Evolutionary conservation across 768 basidiomycete species (phyloP), one percentile per base, ranked within the genome.

Genomic region (Leccinum uliginosum): DNA sequence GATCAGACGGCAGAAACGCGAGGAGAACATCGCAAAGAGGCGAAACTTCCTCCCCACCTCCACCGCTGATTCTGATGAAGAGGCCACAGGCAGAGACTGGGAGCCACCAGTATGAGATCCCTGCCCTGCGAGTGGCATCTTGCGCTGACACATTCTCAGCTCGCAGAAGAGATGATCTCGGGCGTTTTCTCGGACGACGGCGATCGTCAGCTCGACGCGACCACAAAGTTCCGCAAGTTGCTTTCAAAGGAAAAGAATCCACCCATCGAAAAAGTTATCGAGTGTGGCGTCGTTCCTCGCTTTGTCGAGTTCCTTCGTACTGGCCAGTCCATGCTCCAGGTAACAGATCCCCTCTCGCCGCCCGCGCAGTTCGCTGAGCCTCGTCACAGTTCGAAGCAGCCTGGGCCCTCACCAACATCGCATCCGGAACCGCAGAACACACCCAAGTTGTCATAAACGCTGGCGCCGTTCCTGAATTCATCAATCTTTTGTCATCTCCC

Each of bases 171-270:
- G 67, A 95, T 99, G 94, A 86, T 99, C 61, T 74, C 80, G 54
- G 93, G 87, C 55, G 94, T 99, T 26, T 96, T 97, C 73, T 93
- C 91, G 23, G 87, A 94, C 51, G 89, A 95, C 72, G 78, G 87
- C 29, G 93, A 97, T 57, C 87, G 84, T 65, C 97, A 99, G 75
- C 79, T 96, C 58, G 95, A 98, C 73, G 91, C 96, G 70, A 98
- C 97, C 17, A 98, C 93, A 69, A 96, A 91, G 76, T 98, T 98
- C 81, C 88, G 97, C 67, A 99, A 98, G 76, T 82, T 99, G 40
- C 84, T 99, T 61, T 98, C 95, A 63, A 99, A 99, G 78, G 97
- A 99, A 78, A 96, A 95, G 80, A 99, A 98, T 72, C 97, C 97
- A 48, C 97, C 96, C 19, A 99, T 99, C 71, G 97, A 99, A 73